Conservation (phyloP, 495 filamentous ascomycete genomes). For the Melanomma pulvis-pyrius region DNA sequence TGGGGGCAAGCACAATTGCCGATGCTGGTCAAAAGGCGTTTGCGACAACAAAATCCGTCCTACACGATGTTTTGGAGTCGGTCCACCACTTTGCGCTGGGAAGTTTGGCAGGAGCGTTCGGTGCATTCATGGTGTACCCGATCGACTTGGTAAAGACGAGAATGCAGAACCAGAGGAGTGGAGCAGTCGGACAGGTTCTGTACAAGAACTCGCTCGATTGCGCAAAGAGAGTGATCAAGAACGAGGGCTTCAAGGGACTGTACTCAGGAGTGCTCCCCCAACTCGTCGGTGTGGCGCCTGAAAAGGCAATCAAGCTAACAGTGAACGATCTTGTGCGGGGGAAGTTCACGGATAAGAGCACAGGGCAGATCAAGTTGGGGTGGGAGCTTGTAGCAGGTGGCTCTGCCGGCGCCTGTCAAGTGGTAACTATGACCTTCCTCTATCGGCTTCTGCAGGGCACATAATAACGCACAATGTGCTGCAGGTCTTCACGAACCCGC, state of each 20-base stretch:
- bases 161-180: conserved; percentile 93
- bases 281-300: conserved; percentile 93
- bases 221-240: conserved; percentile 83
- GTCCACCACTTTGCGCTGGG: conserved; percentile 88
- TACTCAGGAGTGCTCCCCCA: conserved; percentile 96
- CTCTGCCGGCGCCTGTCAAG: conserved; percentile 90
- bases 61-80: conserved; percentile 72
- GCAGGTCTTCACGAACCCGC: conserved; percentile 92
- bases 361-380: conserved; percentile 68
- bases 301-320: conserved; percentile 98
- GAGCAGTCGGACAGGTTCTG: conserved; percentile 77
- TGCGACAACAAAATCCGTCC: conserved; percentile 53
- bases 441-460: conserved; percentile 2
- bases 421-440: conserved; percentile 62
- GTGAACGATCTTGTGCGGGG: conserved; percentile 91
- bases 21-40: conserved; percentile 55
- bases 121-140: conserved; percentile 98
- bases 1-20: conserved; percentile 49
- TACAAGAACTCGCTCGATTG: conserved; percentile 98
- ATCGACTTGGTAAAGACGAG: conserved; percentile 98
- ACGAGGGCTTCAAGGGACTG: conserved; percentile 85
- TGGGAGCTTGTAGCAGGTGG: conserved; percentile 88
- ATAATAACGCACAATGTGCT: background rate
- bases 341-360: conserved; percentile 73
- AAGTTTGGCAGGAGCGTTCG: conserved; percentile 89